Conservation (phyloP, 2,329 filamentous ascomycete species). For the Cordyceps militaris region DNA sequence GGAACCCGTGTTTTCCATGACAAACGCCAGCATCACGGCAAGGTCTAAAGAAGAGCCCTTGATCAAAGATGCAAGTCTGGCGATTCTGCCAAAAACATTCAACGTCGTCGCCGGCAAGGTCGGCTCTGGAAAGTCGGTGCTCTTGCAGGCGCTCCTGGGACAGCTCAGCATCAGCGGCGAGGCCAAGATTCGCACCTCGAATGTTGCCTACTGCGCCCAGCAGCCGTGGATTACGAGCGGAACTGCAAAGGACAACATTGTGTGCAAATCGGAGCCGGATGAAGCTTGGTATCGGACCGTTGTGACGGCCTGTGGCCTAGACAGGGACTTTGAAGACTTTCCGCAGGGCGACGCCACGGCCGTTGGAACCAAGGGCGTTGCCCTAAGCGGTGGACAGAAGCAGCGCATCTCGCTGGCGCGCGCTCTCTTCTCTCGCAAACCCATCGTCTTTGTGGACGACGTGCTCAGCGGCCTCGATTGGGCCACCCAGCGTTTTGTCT, state of each 20-base stretch:
- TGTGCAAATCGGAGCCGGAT: conserved; percentile 16
- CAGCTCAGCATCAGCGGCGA: conserved; percentile 16
- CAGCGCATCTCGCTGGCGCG: conserved; percentile 21
- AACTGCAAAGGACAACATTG: conserved; percentile 20
- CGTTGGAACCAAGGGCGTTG: conserved; percentile 18
- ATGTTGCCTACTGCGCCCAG: conserved; percentile 20
- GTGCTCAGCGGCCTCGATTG: conserved; percentile 29
- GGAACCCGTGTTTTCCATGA: not conserved
- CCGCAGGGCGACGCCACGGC: conserved; percentile 18
- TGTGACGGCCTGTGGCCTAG: conserved; percentile 17
- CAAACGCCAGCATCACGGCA: not conserved
- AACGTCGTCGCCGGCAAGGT: conserved; percentile 20
- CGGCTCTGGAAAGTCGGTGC: conserved; percentile 19
- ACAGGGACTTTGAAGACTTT: conserved; percentile 18
- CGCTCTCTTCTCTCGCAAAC: conserved; percentile 19
- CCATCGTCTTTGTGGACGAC: conserved; percentile 26
- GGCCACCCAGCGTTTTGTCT: conserved; percentile 31
- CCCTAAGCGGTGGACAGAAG: conserved; percentile 23
- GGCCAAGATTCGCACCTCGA: conserved; percentile 11
- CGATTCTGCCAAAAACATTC: conserved; percentile 13
- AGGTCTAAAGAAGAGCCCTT: conserved; percentile 10
- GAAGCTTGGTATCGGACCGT: conserved; percentile 19
- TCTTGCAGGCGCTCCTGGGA: conserved; percentile 18
- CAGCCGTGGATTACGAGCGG: conserved; percentile 19
- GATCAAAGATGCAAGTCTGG: conserved; percentile 13